Evolutionary conservation across 129 eudicot genomes (phyloP), one percentile per base, ranked within the genome.

Genomic region (Gnaphalium uliginosum): DNA sequence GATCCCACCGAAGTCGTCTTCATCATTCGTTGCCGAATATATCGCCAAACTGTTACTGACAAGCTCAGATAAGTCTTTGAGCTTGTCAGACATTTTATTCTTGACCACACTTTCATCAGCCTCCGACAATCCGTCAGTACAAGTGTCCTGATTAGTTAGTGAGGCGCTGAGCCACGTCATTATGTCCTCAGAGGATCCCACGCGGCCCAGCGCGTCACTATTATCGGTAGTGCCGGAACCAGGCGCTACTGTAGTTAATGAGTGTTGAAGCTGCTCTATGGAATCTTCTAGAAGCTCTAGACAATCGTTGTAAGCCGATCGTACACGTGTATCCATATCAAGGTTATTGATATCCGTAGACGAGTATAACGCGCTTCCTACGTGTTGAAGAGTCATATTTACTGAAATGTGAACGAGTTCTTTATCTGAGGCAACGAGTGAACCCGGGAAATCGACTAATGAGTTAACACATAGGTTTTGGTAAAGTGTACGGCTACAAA

Each of bases 101-200:
- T 85, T 89, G 19, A 95, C 90, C 60, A 69, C 14, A 13, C 94
- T 88, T 57, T 67, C 77, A 19, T 77, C 69, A 2, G 83, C 76
- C 14, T 81, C 83, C 26, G 64, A 37, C 9, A 94, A 76, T 0
- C 99, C 99, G 1, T 89, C 99, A 22, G 83, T 77, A 66, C 97
- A 94, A 33, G 97, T 89, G 83, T 94, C 96, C 39, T 90, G 97
- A 68, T 94, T 94, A 1, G 99, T 94, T 17, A 91, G 51, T 5
- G 96, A 86, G 23, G 96, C 96, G 76, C 97, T 91, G n/a, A 94
- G 96, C 99, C 99, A 94, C 58, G 99, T 94, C 81, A 89, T 37
- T 70, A 94, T 93, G 79, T 94, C 97, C 33, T 87, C 82, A 0
- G 81, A 19, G 15, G 88, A 73, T 11, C 87, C 86, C 29, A 46